A percentile compares a stretch with the other conserved stretches of the same genome.
Evolutionary conservation across 352 stramenopile genomes (phyloP).

Genomic region (Phytophthora podocarpi): DNA sequence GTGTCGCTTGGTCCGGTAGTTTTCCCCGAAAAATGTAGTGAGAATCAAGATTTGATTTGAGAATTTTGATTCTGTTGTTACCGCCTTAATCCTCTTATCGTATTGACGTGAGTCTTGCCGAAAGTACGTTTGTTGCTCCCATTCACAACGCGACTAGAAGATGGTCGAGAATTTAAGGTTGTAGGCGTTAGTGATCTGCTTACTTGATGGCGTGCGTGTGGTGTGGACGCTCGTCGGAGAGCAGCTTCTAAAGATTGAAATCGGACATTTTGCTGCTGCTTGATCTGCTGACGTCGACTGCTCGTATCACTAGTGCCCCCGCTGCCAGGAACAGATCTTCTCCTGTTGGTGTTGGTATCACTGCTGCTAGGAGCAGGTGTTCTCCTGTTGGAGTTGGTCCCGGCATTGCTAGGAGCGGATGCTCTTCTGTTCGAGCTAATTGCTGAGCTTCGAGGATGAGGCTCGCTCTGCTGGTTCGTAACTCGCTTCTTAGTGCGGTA

Average conservation of each 20-base stretch:
- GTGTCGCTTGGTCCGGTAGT: too few relatives aligned
- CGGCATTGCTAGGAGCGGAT: neutral
- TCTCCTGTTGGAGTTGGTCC: neutral
- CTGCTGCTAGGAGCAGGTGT: neutral
- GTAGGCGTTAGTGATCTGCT: neutral
- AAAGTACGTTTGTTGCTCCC: constrained; percentile 8
- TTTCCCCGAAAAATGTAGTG: too few relatives aligned
- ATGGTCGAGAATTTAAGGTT: neutral
- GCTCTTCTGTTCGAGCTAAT: too few relatives aligned
- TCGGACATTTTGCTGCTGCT: constrained; percentile 45
- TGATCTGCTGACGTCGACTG: constrained; percentile 14
- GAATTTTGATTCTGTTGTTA: constrained; percentile 1
- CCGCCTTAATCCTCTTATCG: constrained; percentile 32
- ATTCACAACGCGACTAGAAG: neutral
- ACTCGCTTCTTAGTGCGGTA: neutral
- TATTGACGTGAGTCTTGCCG: constrained; percentile 36
- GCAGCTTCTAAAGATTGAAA: constrained; percentile 46
- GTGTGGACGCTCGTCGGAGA: constrained; percentile 22
- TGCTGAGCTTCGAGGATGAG: constrained; percentile 3
- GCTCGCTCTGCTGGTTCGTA: neutral
- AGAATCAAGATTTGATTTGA: neutral
- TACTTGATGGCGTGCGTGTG: neutral
- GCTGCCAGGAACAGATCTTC: constrained; percentile 3
- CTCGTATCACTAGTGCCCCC: neutral
- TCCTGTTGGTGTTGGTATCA: neutral